Base-by-base conservation (phyloP, 202 grass and related monocot genomes). In the Digitaria exilis region DNA sequence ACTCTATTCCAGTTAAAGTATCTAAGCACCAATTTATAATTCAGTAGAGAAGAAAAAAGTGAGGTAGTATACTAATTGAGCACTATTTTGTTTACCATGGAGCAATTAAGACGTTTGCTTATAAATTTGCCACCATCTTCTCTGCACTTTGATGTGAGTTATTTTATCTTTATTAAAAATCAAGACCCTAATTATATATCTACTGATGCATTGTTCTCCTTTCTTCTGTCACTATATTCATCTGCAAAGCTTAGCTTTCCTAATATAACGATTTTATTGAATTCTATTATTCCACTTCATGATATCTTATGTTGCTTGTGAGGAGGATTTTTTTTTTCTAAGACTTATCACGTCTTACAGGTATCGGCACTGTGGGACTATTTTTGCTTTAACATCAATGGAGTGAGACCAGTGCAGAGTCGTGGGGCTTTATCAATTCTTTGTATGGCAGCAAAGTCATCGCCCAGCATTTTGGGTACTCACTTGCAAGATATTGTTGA, bases 401-500 rank as follows among this genome's bases (percentile, higher is more conserved):
- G 89, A 48, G 89, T 92, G 24, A 86, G 59, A 51, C 92, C 89
- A 88, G 72, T 79, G 43, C 88, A 98, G 86, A 95, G 96, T 48
- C 88, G 96, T 84, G 96, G 90, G 55, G 92, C 90, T 78, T 86
- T 98, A 79, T 90, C 88, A 78, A 88, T 98, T 88, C 74, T 98
- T 64, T 98, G 96, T 77, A 98, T 98, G 96, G 92, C 96, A 57
- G 96, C 96, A 79, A 95, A 91, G 56, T 90, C 96, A 45, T 91
- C 90, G 84, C 91, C 96, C 24, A 77, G 79, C 65, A 88, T 98
- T 86, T 79, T 95, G 82, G 78, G 90, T 80, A 64, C 87, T 39
- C 96, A 95, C 80, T 71, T 98, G 85, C 89, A 90, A 87, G 96
- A 98, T 87, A 98, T 98, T 86, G 75, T 98, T 52, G 96, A 98